A percentile compares a stretch with the other conserved stretches of the same genome.
phyloP scores from a whole-genome alignment of 768 basidiomycete genomes.

The Lactarius psammicola region DNA sequence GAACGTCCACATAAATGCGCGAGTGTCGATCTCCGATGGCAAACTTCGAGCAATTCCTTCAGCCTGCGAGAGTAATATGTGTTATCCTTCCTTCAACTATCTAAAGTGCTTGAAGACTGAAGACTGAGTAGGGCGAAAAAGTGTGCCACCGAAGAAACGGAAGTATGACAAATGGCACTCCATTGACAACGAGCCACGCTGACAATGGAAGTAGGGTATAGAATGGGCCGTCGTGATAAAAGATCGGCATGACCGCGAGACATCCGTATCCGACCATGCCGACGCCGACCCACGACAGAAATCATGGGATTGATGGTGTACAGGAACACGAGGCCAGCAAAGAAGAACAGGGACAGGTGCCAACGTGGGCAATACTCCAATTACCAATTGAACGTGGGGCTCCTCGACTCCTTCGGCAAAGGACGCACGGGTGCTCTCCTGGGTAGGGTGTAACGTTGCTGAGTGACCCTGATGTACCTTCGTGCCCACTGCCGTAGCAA shows the following conservation, averaged over 20 bases:
- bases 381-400: neutral
- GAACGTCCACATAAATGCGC: neutral
- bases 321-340: constrained; percentile 3
- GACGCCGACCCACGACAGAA: neutral
- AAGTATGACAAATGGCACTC: too few species aligned
- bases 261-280: neutral
- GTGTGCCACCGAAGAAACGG: too few species aligned
- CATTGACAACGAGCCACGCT: too few species aligned
- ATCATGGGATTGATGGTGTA: neutral
- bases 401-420: neutral
- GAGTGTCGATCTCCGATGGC: neutral
- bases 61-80: neutral
- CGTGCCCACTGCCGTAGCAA: neutral
- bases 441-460: neutral
- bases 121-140: too few species aligned
- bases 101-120: too few species aligned
- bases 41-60: neutral
- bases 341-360: constrained; percentile 5
- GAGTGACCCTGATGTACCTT: neutral
- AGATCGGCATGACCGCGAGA: neutral
- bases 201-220: too few species aligned
- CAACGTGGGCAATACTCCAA: neutral
- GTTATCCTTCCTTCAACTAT: too few species aligned
- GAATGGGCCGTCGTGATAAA: neutral
- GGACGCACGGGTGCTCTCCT: neutral